These are phyloP conservation scores for Luffa acutangula DNA, from an alignment of 306 rosid species.

Conservation along the genomic window DNA sequence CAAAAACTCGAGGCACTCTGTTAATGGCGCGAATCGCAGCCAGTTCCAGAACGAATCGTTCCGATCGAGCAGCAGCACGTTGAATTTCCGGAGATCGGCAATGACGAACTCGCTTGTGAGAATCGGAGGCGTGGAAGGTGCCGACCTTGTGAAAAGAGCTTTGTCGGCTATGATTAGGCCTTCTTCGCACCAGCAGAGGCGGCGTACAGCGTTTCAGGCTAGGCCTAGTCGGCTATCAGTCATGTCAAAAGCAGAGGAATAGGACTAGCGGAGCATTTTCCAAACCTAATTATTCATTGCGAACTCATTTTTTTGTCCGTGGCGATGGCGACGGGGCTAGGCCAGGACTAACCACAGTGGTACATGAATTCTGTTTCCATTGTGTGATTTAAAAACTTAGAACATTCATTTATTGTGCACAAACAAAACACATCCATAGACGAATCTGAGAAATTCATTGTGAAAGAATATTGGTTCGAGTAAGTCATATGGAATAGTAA, in stretches of 20 bases:
- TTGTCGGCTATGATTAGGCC: slow-evolving; percentile 76
- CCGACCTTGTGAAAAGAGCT: slow-evolving; percentile 59
- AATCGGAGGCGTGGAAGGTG: slow-evolving; percentile 80
- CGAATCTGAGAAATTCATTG: too few species aligned
- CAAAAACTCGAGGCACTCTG: slow-evolving; percentile 26
- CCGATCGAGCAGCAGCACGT: slow-evolving; percentile 19
- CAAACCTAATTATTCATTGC: not conserved
- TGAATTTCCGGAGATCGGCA: slow-evolving; percentile 85
- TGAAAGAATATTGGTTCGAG: too few species aligned
- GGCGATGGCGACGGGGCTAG: too few species aligned
- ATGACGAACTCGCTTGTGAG: slow-evolving; percentile 92
- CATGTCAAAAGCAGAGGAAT: slow-evolving; percentile 45
- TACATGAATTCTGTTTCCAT: too few species aligned
- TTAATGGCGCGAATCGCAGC: slow-evolving; percentile 34
- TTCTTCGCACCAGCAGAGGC: slow-evolving; percentile 68
- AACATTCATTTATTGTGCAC: too few species aligned
- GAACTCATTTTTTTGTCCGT: not conserved
- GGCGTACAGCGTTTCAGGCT: slow-evolving; percentile 51
- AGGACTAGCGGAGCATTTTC: not conserved
- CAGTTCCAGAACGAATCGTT: not conserved
- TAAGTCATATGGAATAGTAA: too few species aligned
- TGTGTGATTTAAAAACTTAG: too few species aligned
- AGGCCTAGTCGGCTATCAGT: slow-evolving; percentile 76
- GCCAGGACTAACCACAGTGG: too few species aligned
- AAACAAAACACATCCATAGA: too few species aligned